These are phyloP conservation scores for Tuber aestivum DNA, from an alignment of 495 filamentous ascomycete genomes.

Conservation along the genomic window DNA sequence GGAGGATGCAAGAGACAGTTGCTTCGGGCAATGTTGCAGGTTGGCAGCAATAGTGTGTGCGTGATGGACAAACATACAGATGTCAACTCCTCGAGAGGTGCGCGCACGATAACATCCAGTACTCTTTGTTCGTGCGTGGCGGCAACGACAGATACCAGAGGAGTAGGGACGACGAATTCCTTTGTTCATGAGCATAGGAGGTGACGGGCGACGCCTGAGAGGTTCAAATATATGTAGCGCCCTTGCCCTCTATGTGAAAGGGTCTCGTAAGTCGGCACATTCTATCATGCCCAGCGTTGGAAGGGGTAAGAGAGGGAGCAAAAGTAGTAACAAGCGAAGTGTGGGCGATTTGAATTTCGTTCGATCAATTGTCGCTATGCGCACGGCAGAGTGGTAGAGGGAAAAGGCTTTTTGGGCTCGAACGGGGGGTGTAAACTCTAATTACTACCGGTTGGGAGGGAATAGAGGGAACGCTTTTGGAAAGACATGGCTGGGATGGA, in stretches of 20 bases:
- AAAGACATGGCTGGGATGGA: neutral
- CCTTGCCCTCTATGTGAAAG: neutral
- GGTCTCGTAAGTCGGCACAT: neutral
- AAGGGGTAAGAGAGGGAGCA: neutral
- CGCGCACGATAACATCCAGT: slow-evolving; percentile 16
- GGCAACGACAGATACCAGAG: slow-evolving; percentile 22
- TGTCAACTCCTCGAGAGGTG: slow-evolving; percentile 20
- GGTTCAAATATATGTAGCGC: slow-evolving; percentile 1
- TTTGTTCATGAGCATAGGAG: slow-evolving; percentile 28
- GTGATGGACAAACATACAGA: slow-evolving; percentile 30
- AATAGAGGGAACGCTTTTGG: neutral
- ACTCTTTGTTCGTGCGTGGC: slow-evolving; percentile 32
- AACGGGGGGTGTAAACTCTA: neutral
- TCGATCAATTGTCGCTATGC: neutral
- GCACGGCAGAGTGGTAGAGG: neutral
- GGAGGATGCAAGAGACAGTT: slow-evolving; percentile 32
- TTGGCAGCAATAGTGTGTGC: slow-evolving; percentile 19
- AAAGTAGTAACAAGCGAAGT: neutral
- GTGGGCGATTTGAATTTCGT: neutral
- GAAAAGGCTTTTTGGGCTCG: neutral
- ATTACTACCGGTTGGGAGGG: neutral
- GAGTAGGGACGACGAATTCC: slow-evolving; percentile 22
- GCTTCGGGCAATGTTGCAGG: slow-evolving; percentile 23
- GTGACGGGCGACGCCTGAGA: slow-evolving; percentile 1
- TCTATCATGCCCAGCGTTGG: neutral